A percentile compares a stretch with the other conserved stretches of the same genome.
phyloP scores from a whole-genome alignment of 345 rosid species.

The Erysimum cheiranthoides region DNA sequence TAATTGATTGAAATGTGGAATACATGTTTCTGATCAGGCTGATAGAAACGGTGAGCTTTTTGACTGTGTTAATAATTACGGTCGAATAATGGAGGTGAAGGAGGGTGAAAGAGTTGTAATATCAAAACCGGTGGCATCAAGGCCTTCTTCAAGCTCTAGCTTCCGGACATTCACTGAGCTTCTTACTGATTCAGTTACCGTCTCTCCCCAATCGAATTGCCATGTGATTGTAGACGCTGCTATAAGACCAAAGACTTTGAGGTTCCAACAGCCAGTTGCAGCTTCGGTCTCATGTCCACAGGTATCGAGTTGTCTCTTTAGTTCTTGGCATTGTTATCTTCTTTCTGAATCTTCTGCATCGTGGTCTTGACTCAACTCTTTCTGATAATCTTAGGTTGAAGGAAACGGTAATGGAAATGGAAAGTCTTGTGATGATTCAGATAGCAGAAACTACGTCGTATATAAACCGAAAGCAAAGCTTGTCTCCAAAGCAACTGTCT shows the following conservation, averaged over 20 bases:
- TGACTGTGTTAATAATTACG: not conserved
- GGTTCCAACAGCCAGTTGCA: slow-evolving; percentile 61
- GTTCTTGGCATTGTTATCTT: not conserved
- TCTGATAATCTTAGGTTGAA: slow-evolving; percentile 37
- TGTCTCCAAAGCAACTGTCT: slow-evolving; percentile 78
- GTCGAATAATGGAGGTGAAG: slow-evolving; percentile 64
- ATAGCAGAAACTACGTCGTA: slow-evolving; percentile 53
- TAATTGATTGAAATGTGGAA: slow-evolving; percentile 1
- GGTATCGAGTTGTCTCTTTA: slow-evolving; percentile 46
- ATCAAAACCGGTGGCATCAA: slow-evolving; percentile 89
- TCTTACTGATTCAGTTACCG: slow-evolving; percentile 62
- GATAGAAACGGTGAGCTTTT: slow-evolving; percentile 7
- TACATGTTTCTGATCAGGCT: not conserved
- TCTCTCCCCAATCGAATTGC: slow-evolving; percentile 51
- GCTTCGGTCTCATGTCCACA: slow-evolving; percentile 47
- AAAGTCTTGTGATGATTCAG: slow-evolving; percentile 55
- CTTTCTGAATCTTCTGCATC: slow-evolving; percentile 8
- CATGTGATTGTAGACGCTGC: slow-evolving; percentile 59
- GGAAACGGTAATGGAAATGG: slow-evolving; percentile 3
- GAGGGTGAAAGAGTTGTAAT: slow-evolving; percentile 69
- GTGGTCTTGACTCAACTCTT: slow-evolving; percentile 27
- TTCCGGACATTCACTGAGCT: slow-evolving; percentile 78
- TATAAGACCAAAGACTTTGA: slow-evolving; percentile 77
- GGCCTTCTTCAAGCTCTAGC: slow-evolving; percentile 71
- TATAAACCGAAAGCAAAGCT: slow-evolving; percentile 89